Base-by-base conservation (phyloP, 208 protist genomes). In the Crithidia mellificae region DNA sequence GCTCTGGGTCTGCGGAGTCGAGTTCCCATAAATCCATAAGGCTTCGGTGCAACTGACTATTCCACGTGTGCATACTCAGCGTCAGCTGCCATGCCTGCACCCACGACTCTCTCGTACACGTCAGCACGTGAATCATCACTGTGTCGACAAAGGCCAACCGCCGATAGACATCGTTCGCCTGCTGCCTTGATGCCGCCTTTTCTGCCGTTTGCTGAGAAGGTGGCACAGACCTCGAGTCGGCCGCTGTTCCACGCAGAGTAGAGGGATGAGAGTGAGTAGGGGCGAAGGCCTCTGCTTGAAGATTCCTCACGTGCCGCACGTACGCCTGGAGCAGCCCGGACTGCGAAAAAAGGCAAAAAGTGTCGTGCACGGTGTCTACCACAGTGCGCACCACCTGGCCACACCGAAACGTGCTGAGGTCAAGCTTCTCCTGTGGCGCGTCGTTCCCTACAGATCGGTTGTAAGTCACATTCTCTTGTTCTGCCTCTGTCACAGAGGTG, bases 81-180 rank as follows among this genome's bases (percentile, higher is more conserved):
- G 39, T 32, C 54, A 75, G 70, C 24, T 32, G 34, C 62, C 67
- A 41, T 17, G 70, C 70, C 24, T 38, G 36, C 27, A 29, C 11
- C 70, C 70, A 75, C 46, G 62, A 75, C 70, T 75, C 70, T 7
- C 70, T 52, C 47, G 27, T n/a, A 32, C 70, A 69, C 22, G 54
- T 62, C 27, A 69, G 62, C 46, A 64, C 70, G 24, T 41, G 5
- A 36, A 41, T 20, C 39, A 67, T 50, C 29, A 53, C 17, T 6
- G 52, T 0, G 27, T 24, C 41, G 8, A 36, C 36, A 38, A 74
- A 74, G 38, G 50, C 47, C 24, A 74, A 51, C 7, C 22, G 38
- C 19, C 8, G 57, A 14, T 4, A 52, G 20, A 52, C 11, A 1
- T 38, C n/a, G 11, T 46, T 17, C 12, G 6, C n/a, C 2, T 27